phyloP scores from a whole-genome alignment of 1,139 yeast species.

The Candida sp. region DNA sequence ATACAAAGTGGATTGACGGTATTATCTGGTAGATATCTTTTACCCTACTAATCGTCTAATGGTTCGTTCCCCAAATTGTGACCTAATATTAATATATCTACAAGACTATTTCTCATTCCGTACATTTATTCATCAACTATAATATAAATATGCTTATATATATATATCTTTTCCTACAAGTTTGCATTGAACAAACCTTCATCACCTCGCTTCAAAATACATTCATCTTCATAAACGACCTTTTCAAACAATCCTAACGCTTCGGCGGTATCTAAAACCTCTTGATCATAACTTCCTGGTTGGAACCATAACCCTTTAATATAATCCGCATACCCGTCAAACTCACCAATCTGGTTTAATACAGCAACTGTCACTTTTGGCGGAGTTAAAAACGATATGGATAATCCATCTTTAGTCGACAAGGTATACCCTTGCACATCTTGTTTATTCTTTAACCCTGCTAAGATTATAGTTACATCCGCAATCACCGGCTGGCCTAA shows the following conservation, averaged over 20 bases:
- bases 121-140: too few relatives aligned
- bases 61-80: too few relatives aligned
- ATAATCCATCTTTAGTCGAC: conserved; percentile 36
- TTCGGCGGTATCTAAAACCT: conserved; percentile 43
- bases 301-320: conserved; percentile 77
- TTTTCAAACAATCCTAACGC: conserved; percentile 38
- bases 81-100: too few relatives aligned
- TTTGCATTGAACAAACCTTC: conserved; percentile 40
- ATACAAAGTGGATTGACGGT: too few relatives aligned
- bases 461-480: conserved; percentile 31
- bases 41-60: too few relatives aligned
- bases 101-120: too few relatives aligned
- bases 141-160: too few relatives aligned
- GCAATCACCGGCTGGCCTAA: conserved; percentile 40
- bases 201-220: conserved; percentile 71
- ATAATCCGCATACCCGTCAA: conserved; percentile 24
- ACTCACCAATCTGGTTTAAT: conserved; percentile 36
- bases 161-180: conserved; percentile 11
- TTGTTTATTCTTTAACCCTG: conserved; percentile 18
- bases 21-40: too few relatives aligned
- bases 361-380: conserved; percentile 54
- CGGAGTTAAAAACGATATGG: conserved; percentile 71
- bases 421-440: conserved; percentile 25
- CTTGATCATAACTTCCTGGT: conserved; percentile 68
- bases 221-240: conserved; percentile 58